Evolutionary conservation across 176 grass and related monocot species (phyloP).

Genomic region (Oryza nivara): DNA sequence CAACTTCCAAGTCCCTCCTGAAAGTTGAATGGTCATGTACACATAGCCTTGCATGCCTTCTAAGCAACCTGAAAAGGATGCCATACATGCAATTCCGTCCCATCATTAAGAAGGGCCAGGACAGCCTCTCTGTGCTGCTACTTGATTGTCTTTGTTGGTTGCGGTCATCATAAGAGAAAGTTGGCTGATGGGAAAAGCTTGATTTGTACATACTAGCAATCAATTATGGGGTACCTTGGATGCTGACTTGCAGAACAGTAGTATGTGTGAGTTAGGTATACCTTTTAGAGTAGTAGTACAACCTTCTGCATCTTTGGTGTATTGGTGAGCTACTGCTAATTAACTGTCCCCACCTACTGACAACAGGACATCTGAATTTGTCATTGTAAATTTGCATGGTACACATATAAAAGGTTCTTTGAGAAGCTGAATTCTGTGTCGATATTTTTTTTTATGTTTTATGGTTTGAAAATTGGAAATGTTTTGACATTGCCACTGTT

Average conservation of each 20-base stretch:
- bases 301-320: constrained; percentile 21
- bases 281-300: constrained; percentile 10
- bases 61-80: constrained; percentile 53
- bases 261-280: constrained; percentile 38
- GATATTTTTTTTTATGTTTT: neutral
- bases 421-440: constrained; percentile 2
- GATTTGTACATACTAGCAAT: constrained; percentile 41
- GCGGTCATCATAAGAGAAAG: constrained; percentile 39
- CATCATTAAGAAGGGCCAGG: constrained; percentile 41
- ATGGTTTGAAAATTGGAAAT: neutral
- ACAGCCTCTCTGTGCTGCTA: constrained; percentile 12
- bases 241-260: constrained; percentile 29
- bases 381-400: neutral
- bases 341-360: constrained; percentile 8
- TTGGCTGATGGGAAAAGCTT: constrained; percentile 25
- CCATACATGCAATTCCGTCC: constrained; percentile 33
- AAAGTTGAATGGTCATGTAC: constrained; percentile 35
- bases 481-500: neutral
- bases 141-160: constrained; percentile 29
- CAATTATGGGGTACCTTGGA: constrained; percentile 23
- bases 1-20: neutral
- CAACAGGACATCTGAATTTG: constrained; percentile 11
- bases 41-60: constrained; percentile 46
- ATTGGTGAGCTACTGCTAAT: constrained; percentile 26
- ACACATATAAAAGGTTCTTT: neutral